Base-by-base conservation (phyloP, 75 land plant species). In the Picea sitchensis region DNA sequence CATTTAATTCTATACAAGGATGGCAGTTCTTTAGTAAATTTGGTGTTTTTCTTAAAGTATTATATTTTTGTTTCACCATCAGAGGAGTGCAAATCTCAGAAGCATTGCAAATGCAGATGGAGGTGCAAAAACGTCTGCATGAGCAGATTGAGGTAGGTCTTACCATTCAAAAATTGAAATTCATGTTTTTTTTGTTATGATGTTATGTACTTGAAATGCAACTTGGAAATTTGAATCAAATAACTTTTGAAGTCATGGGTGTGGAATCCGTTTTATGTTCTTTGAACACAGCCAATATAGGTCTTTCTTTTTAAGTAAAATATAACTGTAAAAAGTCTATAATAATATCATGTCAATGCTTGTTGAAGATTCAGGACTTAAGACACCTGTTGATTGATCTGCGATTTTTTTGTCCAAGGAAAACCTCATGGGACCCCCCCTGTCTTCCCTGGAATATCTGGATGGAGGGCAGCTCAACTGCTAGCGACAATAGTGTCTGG, bases 61-160 rank as follows among this genome's bases (percentile, higher is more conserved):
- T 26, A 14, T 75, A 12, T 57, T 9, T 81, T 61, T 54, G 60
- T 61, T 56, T 74, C 26, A 30, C n/a, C 11, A 9, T 14, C 78
- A 87, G 89, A 18, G 89, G 89, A 20, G 73, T 85, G 62, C 89
- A 87, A 78, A 85, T 87, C 56, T 83, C 87, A 36, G 89, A 87
- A 61, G 88, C 89, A 75, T 76, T 87, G 78, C 83, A 88, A 30
- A 85, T 87, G 88, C 89, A 87, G 69, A 87, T 87, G 89, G 89
- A 87, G 78, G 89, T 87, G 14, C 89, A 87, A 71, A 87, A 87
- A 62, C 88, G 89, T 12, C 77, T 87, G 56, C 89, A 87, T 63
- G 89, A 87, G 64, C 89, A 87, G 69, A 84, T 87, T 59, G 88
- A 87, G 89, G 89, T 87, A 65, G 26, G 59, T 65, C 56, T 32